phyloP scores from a whole-genome alignment of 345 rosid genomes.

The Ailanthus altissimus region DNA sequence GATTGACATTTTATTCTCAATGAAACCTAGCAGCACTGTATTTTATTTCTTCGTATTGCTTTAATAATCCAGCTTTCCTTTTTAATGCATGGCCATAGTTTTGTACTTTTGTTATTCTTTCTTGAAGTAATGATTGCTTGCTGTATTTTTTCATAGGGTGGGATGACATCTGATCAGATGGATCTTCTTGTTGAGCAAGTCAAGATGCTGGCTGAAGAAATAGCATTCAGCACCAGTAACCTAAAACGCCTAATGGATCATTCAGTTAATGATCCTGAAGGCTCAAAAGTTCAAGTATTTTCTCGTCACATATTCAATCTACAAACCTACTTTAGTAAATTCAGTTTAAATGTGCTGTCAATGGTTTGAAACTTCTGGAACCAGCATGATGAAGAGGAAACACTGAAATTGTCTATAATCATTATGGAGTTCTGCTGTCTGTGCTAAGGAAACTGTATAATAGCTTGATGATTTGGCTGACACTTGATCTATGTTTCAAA shows the following conservation, averaged over 20 bases:
- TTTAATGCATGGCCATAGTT: background rate
- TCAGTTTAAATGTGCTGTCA: constrained; percentile 7
- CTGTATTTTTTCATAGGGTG: constrained; percentile 49
- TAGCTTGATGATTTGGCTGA: background rate
- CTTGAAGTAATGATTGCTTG: background rate
- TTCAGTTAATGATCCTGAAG: constrained; percentile 81
- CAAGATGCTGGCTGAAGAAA: constrained; percentile 98
- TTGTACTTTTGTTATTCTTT: background rate
- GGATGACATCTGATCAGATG: constrained; percentile 84
- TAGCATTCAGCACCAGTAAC: constrained; percentile 91
- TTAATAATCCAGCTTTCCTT: background rate
- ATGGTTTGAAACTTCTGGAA: background rate
- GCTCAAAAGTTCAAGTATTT: constrained; percentile 72
- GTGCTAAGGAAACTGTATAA: background rate
- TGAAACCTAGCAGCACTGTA: background rate
- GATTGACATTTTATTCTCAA: background rate
- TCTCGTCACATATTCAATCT: constrained; percentile 17
- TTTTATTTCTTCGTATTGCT: background rate
- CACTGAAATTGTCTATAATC: background rate
- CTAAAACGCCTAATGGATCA: constrained; percentile 94
- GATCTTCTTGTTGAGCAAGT: constrained; percentile 98
- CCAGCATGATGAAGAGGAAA: constrained; percentile 3
- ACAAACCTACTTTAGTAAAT: background rate
- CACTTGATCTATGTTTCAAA: background rate
- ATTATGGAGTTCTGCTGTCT: background rate